phyloP scores from a whole-genome alignment of 208 protist genomes.

The Novymonas esmeraldas region DNA sequence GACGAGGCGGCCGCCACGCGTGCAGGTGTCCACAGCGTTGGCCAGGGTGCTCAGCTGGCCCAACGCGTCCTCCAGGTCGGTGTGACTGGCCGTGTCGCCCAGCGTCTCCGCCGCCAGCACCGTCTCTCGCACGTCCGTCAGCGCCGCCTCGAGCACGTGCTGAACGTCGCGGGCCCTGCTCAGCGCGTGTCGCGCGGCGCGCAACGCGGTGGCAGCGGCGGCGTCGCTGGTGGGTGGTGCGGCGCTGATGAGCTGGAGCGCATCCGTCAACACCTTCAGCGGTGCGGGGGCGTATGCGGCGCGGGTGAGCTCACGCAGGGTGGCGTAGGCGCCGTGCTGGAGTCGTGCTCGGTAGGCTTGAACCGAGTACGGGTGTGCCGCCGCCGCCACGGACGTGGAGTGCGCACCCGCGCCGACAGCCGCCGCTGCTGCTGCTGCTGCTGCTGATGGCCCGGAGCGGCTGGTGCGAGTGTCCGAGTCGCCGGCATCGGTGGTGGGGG shows the following conservation, averaged over 20 bases:
- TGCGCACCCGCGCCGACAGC: not conserved
- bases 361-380: slow-evolving; percentile 35
- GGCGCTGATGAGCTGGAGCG: slow-evolving; percentile 43
- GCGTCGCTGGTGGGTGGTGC: too few relatives aligned
- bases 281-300: slow-evolving; percentile 65
- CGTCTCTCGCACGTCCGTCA: slow-evolving; percentile 27
- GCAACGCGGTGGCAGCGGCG: not conserved
- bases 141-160: slow-evolving; percentile 22
- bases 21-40: slow-evolving; percentile 15
- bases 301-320: slow-evolving; percentile 49
- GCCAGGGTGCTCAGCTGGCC: slow-evolving; percentile 10
- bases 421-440: not conserved
- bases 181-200: slow-evolving; percentile 16
- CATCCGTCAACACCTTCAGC: slow-evolving; percentile 62
- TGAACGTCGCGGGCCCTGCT: slow-evolving; percentile 27
- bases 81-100: slow-evolving; percentile 32
- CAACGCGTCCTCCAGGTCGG: slow-evolving; percentile 23
- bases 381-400: not conserved
- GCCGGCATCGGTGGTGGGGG: too few relatives aligned
- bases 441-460: not conserved
- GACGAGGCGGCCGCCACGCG: slow-evolving; percentile 7
- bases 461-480: too few relatives aligned
- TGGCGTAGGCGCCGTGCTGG: slow-evolving; percentile 43
- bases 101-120: slow-evolving; percentile 30
- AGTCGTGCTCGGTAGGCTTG: slow-evolving; percentile 67